These are phyloP conservation scores for Jacaranda copaia DNA, from an alignment of 257 asterid genomes.

Conservation along the genomic window DNA sequence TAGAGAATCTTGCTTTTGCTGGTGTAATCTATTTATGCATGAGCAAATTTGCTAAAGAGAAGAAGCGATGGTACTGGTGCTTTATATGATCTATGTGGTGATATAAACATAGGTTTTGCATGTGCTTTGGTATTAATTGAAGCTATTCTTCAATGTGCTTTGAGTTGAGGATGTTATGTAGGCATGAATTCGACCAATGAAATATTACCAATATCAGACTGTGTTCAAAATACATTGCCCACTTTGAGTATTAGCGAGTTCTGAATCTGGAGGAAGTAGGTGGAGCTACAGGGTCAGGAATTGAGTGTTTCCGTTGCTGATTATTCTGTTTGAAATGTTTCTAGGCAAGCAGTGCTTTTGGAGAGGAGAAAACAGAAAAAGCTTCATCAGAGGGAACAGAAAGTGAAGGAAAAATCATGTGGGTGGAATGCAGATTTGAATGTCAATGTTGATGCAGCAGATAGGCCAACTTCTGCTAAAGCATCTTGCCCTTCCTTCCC, in stretches of 20 bases:
- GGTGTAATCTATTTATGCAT: no score
- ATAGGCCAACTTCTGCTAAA: conserved; percentile 54
- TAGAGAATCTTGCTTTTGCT: no score
- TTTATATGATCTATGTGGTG: no score
- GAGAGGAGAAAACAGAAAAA: conserved; percentile 82
- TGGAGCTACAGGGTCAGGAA: background rate
- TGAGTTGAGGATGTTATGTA: no score
- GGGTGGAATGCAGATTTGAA: conserved; percentile 44
- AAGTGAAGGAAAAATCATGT: conserved; percentile 57
- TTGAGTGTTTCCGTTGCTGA: conserved; percentile 10
- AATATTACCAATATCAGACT: no score
- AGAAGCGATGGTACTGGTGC: no score
- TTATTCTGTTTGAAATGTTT: conserved; percentile 30
- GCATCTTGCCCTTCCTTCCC: conserved; percentile 53
- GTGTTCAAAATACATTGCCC: background rate
- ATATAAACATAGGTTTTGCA: no score
- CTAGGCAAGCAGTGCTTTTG: conserved; percentile 73
- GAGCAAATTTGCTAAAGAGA: no score
- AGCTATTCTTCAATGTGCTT: no score
- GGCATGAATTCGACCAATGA: no score
- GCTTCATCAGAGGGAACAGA: conserved; percentile 87
- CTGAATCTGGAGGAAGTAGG: background rate
- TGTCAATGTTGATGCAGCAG: conserved; percentile 48
- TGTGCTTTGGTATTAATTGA: no score
- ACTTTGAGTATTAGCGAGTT: background rate